Evolutionary conservation across 306 rosid genomes (phyloP).

Genomic region (Dicorynia guianensis): DNA sequence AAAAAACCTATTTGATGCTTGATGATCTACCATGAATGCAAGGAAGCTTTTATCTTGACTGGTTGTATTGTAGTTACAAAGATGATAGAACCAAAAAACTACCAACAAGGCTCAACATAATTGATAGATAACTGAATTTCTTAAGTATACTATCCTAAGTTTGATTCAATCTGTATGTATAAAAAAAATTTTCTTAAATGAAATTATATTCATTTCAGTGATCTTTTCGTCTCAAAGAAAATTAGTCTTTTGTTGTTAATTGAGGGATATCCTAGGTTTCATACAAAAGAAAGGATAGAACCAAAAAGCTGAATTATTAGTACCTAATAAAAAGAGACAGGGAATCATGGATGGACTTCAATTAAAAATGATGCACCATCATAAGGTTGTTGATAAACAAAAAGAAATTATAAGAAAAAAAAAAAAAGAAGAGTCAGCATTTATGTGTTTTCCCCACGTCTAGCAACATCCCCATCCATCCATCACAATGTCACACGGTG

Average conservation of each 20-base stretch:
- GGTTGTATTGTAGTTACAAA: neutral
- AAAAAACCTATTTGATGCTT: neutral
- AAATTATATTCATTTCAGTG: neutral
- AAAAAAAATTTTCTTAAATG: too few species aligned
- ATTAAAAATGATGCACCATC: constrained; percentile 6
- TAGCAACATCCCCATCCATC: neutral
- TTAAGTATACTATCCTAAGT: too few species aligned
- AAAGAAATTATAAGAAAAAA: neutral
- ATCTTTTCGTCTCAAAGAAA: neutral
- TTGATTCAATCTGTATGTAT: too few species aligned
- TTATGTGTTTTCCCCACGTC: constrained; percentile 8
- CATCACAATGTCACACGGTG: neutral
- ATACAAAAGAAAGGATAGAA: too few species aligned
- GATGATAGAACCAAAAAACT: neutral
- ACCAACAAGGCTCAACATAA: too few species aligned
- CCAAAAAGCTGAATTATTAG: neutral
- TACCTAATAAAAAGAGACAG: constrained; percentile 1
- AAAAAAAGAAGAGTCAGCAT: neutral
- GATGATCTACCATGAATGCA: neutral
- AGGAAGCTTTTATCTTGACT: neutral
- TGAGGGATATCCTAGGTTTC: neutral
- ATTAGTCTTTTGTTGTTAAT: neutral
- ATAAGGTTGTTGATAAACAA: neutral
- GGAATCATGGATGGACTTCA: constrained; percentile 17
- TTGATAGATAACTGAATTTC: too few species aligned